phyloP scores from a whole-genome alignment of 441 rosid species.

The Lepidium campestre region DNA sequence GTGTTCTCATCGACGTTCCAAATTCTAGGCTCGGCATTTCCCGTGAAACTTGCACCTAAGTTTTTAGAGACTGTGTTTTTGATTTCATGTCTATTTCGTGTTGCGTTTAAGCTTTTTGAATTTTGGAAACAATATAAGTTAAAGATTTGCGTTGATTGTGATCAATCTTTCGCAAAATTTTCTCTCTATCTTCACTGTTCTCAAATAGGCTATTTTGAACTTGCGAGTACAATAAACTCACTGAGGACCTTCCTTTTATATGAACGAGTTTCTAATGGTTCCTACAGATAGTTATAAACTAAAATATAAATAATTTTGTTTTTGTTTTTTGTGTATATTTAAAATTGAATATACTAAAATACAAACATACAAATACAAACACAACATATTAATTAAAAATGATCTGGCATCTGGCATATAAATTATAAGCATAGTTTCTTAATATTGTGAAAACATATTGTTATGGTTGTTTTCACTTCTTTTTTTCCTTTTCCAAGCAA shows the following conservation, averaged over 20 bases:
- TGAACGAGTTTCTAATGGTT: too few species aligned
- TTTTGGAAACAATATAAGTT: background rate
- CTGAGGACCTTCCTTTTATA: background rate
- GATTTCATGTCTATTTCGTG: background rate
- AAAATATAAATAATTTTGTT: too few species aligned
- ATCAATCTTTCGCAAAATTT: background rate
- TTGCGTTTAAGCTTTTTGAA: background rate
- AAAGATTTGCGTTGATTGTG: background rate
- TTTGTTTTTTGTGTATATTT: too few species aligned
- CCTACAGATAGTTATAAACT: too few species aligned
- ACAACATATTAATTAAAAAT: too few species aligned
- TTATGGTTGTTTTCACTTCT: too few species aligned
- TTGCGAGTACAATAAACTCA: background rate
- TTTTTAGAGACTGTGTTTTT: background rate
- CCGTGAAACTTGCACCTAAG: slow-evolving; percentile 66
- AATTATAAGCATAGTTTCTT: too few species aligned
- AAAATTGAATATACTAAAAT: too few species aligned
- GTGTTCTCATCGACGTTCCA: slow-evolving; percentile 75
- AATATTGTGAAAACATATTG: too few species aligned
- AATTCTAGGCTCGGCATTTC: slow-evolving; percentile 84
- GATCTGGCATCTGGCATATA: too few species aligned
- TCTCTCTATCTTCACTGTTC: background rate
- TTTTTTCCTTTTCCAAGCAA: too few species aligned
- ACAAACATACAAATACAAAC: too few species aligned
- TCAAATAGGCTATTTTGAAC: background rate